Base-by-base conservation (phyloP, 2,329 filamentous ascomycete genomes). In the Hymenoscyphus salicellus region DNA sequence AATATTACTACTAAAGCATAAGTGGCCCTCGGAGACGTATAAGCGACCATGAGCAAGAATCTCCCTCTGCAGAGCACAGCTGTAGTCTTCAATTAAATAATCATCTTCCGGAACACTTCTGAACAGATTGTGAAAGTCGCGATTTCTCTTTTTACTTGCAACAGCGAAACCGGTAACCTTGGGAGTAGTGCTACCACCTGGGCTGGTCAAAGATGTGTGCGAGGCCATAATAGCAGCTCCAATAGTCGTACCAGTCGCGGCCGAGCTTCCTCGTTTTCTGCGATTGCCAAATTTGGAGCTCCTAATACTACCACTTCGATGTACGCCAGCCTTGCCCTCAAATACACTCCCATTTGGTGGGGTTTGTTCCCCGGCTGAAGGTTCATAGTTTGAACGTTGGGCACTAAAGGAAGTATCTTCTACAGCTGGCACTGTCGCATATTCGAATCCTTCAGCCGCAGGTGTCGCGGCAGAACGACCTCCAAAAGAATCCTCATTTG, bases 1-100 rank as follows among this genome's bases (percentile, higher is more conserved):
- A 70, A 99, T 99, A 75, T 99, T 99, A 81, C 95, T 98, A 73
- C 93, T 97, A 78, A 99, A 99, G 80, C 95, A 99, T 57, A 99
- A 87, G 75, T 99, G 94, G 11, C 94, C 93, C 79, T 99, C 95
- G 0, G 95, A 98, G 52, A 99, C 92, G 74, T 99, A 99, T 16
- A 99, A 84, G 49, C 95, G 86, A 5, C 95, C 95, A 71, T 97
- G 95, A 6, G 96, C 87, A 41, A 99, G 85, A 66, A 99, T 99
- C 75, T 99, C 96, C 70, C 93, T 88, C 77, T 99, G 95, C 65
- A 99, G 78, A 3, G 95, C 95, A 76, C 95, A 97, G 77, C 95
- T 97, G 77, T 98, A 99, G 77, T 99, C 95, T 75, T 99, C 95
- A 69, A 99, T 98, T 30, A 99, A 83, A 75, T 97, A 97, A 77